These are phyloP conservation scores for Kluyveromyces lactis DNA, from an alignment of 805 yeast genomes.

Conservation along the genomic window DNA sequence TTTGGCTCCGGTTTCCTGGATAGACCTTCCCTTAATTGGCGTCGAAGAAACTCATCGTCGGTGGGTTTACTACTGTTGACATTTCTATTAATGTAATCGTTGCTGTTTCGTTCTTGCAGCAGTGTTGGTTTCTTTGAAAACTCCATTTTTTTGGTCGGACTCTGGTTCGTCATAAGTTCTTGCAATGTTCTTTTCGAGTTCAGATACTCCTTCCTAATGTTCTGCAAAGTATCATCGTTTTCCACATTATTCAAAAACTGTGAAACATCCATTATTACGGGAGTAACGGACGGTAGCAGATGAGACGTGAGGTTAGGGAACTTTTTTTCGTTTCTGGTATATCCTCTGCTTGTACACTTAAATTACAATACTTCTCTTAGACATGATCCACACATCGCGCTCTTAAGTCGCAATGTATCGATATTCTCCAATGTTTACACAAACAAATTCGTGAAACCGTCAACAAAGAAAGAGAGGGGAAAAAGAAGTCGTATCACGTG, in stretches of 20 bases:
- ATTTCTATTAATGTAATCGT: neutral
- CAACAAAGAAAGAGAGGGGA: no score
- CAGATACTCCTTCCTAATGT: conserved; percentile 22
- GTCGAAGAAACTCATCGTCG: conserved; percentile 9
- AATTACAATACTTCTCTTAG: no score
- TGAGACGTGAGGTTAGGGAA: no score
- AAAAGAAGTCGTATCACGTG: no score
- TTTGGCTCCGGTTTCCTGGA: neutral
- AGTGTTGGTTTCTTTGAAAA: conserved; percentile 1
- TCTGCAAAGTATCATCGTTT: conserved; percentile 25
- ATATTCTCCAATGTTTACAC: no score
- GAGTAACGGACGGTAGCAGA: neutral
- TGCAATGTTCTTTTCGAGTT: conserved; percentile 21
- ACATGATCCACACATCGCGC: no score
- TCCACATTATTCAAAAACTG: conserved; percentile 18
- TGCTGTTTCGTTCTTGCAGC: neutral
- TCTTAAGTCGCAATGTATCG: no score
- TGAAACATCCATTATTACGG: conserved; percentile 2
- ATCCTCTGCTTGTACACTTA: no score
- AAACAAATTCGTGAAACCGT: no score
- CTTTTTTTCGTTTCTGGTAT: no score
- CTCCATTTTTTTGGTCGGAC: conserved; percentile 6
- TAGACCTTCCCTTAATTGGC: conserved; percentile 7
- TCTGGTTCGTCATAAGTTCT: conserved; percentile 15
- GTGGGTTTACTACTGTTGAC: neutral